Percentiles rank a stretch among this genome's conserved stretches.
Conservation (phyloP, 1,139 yeast genomes). For the Arxiozyma bovina region DNA sequence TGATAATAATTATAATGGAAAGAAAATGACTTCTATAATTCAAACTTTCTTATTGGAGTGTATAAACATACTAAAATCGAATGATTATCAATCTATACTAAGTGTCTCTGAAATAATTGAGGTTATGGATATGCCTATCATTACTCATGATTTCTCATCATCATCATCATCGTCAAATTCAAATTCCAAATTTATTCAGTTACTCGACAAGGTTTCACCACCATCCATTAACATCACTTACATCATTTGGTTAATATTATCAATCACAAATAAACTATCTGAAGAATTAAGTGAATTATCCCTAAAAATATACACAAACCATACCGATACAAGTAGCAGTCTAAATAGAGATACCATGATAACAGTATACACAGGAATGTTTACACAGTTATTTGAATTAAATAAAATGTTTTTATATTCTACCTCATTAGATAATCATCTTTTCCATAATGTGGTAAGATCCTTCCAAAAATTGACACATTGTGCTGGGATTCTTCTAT, state of each 20-base stretch:
- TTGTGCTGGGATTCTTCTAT: slow-evolving; percentile 65
- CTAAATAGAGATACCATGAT: slow-evolving; percentile 17
- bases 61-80: slow-evolving; percentile 27
- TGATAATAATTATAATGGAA: slow-evolving; percentile 20
- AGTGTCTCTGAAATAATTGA: slow-evolving; percentile 30
- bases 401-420: slow-evolving; percentile 52
- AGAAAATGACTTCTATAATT: slow-evolving; percentile 52
- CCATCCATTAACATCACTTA: slow-evolving; percentile 57
- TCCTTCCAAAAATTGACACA: slow-evolving; percentile 75
- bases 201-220: slow-evolving; percentile 69
- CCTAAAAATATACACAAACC: slow-evolving; percentile 19
- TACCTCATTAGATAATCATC: slow-evolving; percentile 52
- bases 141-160: slow-evolving; percentile 19
- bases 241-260: slow-evolving; percentile 48
- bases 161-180: slow-evolving; percentile 32
- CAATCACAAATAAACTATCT: slow-evolving; percentile 46
- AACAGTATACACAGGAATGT: slow-evolving; percentile 22
- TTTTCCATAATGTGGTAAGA: slow-evolving; percentile 56
- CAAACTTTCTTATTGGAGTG: slow-evolving; percentile 49
- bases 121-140: slow-evolving; percentile 24
- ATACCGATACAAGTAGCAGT: slow-evolving; percentile 28
- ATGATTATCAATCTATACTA: slow-evolving; percentile 34
- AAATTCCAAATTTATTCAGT: slow-evolving; percentile 56
- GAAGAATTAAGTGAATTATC: slow-evolving; percentile 64
- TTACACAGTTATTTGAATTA: slow-evolving; percentile 40